Conservation (phyloP, 108 stramenopile species). For the Nitzschia inconspicua region DNA sequence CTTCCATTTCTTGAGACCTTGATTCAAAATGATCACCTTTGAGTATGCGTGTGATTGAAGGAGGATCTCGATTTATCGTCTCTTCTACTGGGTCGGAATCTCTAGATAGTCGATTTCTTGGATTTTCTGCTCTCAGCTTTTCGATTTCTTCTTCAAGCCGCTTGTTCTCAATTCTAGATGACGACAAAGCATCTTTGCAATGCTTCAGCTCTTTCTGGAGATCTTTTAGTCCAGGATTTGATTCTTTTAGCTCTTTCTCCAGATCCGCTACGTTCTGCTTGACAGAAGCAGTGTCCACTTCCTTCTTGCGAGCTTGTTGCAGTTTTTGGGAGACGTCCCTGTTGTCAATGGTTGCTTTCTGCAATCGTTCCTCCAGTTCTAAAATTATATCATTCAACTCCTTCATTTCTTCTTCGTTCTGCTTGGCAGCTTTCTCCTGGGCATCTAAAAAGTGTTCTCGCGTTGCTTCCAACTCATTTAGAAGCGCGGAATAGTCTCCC, state of each 20-base stretch:
- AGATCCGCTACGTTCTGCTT: not conserved
- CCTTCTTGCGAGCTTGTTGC: not conserved
- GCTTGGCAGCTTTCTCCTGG: slow-evolving; percentile 5
- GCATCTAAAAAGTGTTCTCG: slow-evolving; percentile 13
- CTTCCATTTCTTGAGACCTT: no score
- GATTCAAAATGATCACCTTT: no score
- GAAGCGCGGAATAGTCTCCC: slow-evolving; percentile 11
- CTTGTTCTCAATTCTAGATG: not conserved
- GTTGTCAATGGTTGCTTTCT: not conserved
- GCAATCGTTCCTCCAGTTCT: slow-evolving; percentile 6
- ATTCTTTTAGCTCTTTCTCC: no score
- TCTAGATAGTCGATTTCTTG: not conserved
- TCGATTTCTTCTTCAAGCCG: not conserved
- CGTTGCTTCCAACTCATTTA: slow-evolving; percentile 10
- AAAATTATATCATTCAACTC: not conserved
- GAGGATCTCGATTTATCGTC: no score
- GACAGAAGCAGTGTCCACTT: not conserved
- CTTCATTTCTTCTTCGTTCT: slow-evolving; percentile 1
- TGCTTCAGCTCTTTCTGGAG: not conserved
- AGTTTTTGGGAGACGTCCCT: not conserved
- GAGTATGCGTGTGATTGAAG: no score
- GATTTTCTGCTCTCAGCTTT: not conserved
- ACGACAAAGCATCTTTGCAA: not conserved
- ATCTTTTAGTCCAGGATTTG: no score
- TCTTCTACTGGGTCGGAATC: not conserved